Evolutionary conservation across 768 basidiomycete species (phyloP), one percentile per base, ranked within the genome.

Genomic region (Termitomyces sp.): DNA sequence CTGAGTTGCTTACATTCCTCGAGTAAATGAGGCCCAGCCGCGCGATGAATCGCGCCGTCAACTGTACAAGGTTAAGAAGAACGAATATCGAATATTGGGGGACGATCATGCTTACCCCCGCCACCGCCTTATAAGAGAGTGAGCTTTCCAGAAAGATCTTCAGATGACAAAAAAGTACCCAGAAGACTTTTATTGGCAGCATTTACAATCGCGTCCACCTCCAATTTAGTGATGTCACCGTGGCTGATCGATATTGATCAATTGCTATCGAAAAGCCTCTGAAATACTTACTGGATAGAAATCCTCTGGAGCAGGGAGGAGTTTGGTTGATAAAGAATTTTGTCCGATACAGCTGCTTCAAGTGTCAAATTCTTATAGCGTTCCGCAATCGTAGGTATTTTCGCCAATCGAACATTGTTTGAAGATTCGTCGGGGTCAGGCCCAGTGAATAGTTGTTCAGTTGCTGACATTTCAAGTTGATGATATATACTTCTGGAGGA

Each of bases 41-140:
- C 89, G 23, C 67, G 66, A 67, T 93, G 91, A 45, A 94, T 92
- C 1, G 88, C 89, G 3, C 90, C 90, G 64, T 93, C 90, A 43
- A 93, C 91, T 89, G 30, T 42, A 33, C 31, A 21, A 8, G 23
- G 23, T 17, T 37, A 4, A 30, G 15, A 14, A 52, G 17, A 54
- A 49, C n/a, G 8, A 37, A 51, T 38, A 33, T 59, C 9, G 26
- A 54, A 19, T 3, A 50, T 23, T 14, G 37, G 10, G 37, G 53
- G 11, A 17, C n/a, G 54, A 38, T 68, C 79, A 59, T 62, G 2
- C 23, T 23, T 23, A 87, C 87, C 86, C 70, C 90, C 91, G 0
- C 88, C 86, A 5, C 91, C 90, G 38, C 89, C 90, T 90, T 68
- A 7, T 53, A 23, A 41, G 41, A 23, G 12, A 40, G 38, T 53